Percentiles rank a stretch among this genome's conserved stretches.
These are phyloP conservation scores for Suillus placidus DNA, from an alignment of 768 basidiomycete genomes.

Conservation along the genomic window DNA sequence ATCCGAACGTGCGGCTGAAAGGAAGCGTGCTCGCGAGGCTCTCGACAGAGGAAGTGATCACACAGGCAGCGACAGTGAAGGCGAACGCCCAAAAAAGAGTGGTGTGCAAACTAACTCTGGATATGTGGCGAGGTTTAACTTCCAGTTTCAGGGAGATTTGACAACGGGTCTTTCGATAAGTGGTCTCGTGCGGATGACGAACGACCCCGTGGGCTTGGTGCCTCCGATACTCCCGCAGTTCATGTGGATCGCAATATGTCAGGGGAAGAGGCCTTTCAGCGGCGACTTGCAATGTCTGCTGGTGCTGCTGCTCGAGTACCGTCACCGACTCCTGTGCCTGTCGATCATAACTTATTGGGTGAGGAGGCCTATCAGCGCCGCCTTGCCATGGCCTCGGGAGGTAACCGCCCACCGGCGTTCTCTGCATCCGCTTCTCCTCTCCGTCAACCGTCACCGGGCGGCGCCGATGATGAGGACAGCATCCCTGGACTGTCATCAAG, in stretches of 20 bases:
- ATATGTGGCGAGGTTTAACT: constrained; percentile 30
- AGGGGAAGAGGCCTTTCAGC: constrained; percentile 82
- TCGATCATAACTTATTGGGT: constrained; percentile 58
- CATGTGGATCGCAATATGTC: constrained; percentile 53
- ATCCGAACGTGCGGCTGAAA: constrained; percentile 59
- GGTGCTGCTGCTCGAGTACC: constrained; percentile 20
- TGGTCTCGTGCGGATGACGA: constrained; percentile 61
- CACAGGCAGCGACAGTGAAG: constrained; percentile 71
- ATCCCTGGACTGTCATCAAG: constrained; percentile 25
- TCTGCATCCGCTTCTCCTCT: constrained; percentile 14
- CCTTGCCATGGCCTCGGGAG: constrained; percentile 61
- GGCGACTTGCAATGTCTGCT: constrained; percentile 72
- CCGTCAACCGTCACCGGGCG: constrained; percentile 25
- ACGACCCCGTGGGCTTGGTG: constrained; percentile 30
- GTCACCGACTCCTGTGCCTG: constrained; percentile 38
- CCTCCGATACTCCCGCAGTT: constrained; percentile 32
- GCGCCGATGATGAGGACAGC: constrained; percentile 25
- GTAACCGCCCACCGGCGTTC: constrained; percentile 10
- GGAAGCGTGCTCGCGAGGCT: constrained; percentile 58
- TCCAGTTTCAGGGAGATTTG: constrained; percentile 32
- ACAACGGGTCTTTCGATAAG: constrained; percentile 48
- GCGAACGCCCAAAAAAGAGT: constrained; percentile 66
- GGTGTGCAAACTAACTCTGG: constrained; percentile 43
- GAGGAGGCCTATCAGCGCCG: constrained; percentile 81
- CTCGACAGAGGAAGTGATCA: constrained; percentile 53